Evolutionary conservation across 148 eudicot genomes (phyloP).

Genomic region (Persicaria maculosa): DNA sequence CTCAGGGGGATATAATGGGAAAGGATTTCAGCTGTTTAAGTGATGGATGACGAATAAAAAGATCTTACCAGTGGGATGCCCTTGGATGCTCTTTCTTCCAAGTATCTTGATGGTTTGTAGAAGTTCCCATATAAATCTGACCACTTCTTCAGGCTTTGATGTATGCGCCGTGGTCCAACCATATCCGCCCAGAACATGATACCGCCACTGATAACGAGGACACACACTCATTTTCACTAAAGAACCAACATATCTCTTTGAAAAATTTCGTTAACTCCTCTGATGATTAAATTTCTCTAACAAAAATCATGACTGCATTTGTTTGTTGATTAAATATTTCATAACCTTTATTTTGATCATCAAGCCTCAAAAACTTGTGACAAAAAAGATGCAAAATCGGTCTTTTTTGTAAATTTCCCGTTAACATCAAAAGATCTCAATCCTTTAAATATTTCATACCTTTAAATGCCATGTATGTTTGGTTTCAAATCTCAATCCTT

Average conservation of each 20-base stretch:
- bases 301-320: neutral
- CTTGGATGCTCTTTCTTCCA: slow-evolving; percentile 80
- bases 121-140: slow-evolving; percentile 55
- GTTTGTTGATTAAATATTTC: neutral
- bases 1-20: neutral
- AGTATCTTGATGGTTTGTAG: slow-evolving; percentile 71
- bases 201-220: slow-evolving; percentile 68
- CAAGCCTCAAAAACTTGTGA: no score
- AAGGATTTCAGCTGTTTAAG: neutral
- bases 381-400: no score
- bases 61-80: slow-evolving; percentile 70
- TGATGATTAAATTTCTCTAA: neutral
- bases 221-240: neutral
- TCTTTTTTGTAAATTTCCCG: no score
- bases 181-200: slow-evolving; percentile 88
- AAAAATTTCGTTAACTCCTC: neutral
- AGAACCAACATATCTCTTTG: neutral
- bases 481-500: no score
- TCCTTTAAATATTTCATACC: no score
- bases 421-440: no score
- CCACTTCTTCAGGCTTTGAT: slow-evolving; percentile 74
- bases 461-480: no score
- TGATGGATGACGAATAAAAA: neutral
- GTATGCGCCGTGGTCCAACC: slow-evolving; percentile 64
- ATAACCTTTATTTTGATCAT: neutral